Evolutionary conservation across 1,139 yeast genomes (phyloP), one percentile per base, ranked within the genome.

Genomic region (Zygoascus hellenicus): DNA sequence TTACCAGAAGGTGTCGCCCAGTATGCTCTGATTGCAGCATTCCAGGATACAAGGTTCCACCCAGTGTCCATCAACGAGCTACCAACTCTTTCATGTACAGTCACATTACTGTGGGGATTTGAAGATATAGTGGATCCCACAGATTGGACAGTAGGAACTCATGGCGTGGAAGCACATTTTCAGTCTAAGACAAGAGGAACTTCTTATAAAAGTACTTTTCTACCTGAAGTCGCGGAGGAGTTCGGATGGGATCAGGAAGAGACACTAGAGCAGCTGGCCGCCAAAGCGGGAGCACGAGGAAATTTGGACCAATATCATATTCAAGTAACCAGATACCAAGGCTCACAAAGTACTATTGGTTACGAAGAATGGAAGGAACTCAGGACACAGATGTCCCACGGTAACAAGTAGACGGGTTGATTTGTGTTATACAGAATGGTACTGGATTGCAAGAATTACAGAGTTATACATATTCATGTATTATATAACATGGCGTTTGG

Each of bases 221-320:
- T 94, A 42, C 98, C 98, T 0, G 84, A 81, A 41, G 97, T 94
- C 1, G 95, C 96, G 13, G 74, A 69, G n/a, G 97, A 90, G 54
- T 95, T 90, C 57, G 80, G 77, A 3, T 90, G 97, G 97, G 78
- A 75, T 56, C 75, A 85, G 59, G 66, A 69, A 14, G 81, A 84
- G 14, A 90, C 98, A 0, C 67, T 90, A 48, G 71, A 71, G 54
- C 76, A 86, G 55, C 72, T 94, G 41, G 77, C 92, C 3, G 69
- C 72, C 34, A 92, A 92, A 62, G 89, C 96, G 0, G 94, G 83
- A 0, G 67, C 61, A 17, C 51, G 56, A 22, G 29, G 38, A 14
- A 38, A 28, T 28, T 46, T 48, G 3, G 47, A 40, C 6, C 26
- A 35, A 7, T 43, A 41, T 7, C 56, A 53, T 4, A 54, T 65